Base-by-base conservation (phyloP, 192 early-diverging fungal species). In the Backusella macrospora region DNA sequence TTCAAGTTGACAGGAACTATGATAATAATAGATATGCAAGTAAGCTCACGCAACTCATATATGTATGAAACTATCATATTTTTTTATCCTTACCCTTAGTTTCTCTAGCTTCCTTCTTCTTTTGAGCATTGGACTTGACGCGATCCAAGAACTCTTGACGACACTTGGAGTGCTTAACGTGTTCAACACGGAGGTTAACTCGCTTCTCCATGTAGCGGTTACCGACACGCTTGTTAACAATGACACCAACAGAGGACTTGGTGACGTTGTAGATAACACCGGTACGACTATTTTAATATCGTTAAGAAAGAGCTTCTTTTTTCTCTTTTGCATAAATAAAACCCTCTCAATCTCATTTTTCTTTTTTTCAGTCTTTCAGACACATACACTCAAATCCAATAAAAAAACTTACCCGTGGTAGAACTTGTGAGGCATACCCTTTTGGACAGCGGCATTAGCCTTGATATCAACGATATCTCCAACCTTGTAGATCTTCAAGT, bases 341-440 rank as follows among this genome's bases (percentile, higher is more conserved):
- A 6, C 23, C 26, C 14, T 14, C 21, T 43, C n/a, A n/a, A n/a
- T n/a, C n/a, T n/a, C n/a, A n/a, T n/a, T 65, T 21, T 18, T 42
- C 18, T n/a, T 21, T 43, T 46, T 14, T 12, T 14, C 45, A 46
- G 0, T 6, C 42, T 43, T 5, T 43, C 42, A 9, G 1, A 9
- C 10, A 5, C 42, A 6, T 43, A 6, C 45, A 46, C 45, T 14
- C 45, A 9, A 1, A 12, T 26, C 52, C 52, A 26, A 59, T 59
- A 59, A 59, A 26, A 37, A 46, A 47, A 46, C 62, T 72, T 83
- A 92, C 92, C 95, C 96, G 86, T 99, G 98, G 92, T 99, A 99
- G 92, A 92, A 99, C 92, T 98, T 99, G 95, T 99, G 98, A 79
- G 98, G 98, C 93, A 99, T 93, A 86, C 98, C 98, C 92, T 97